Conservation (phyloP, 169 alveolate species). For the Cryptosporidium viatorum region DNA sequence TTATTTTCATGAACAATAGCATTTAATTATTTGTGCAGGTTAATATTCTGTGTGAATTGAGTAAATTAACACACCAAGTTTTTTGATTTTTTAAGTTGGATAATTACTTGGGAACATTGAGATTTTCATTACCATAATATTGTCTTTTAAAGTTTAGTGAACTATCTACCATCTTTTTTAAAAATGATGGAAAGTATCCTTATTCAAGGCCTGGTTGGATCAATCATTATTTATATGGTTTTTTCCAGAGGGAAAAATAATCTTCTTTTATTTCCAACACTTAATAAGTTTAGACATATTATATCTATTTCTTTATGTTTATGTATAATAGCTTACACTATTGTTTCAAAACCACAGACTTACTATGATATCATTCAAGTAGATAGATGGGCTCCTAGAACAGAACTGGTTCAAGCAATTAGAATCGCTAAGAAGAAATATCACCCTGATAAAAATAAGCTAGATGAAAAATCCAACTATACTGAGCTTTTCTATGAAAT, state of each 20-base stretch:
- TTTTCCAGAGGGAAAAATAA: slow-evolving; percentile 23
- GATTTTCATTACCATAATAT: neutral
- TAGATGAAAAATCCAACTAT: slow-evolving; percentile 36
- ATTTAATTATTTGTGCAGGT: neutral
- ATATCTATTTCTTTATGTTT: slow-evolving; percentile 1
- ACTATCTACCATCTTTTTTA: neutral
- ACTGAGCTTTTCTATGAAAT: slow-evolving; percentile 54
- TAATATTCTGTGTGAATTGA: neutral
- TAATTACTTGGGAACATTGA: too few relatives aligned
- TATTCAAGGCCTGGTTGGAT: slow-evolving; percentile 41
- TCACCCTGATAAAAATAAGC: slow-evolving; percentile 59
- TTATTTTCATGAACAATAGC: neutral
- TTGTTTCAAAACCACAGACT: neutral
- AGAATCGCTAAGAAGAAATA: slow-evolving; percentile 65
- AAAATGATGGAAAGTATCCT: slow-evolving; percentile 62
- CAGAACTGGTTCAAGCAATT: slow-evolving; percentile 52
- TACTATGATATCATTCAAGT: slow-evolving; percentile 55
- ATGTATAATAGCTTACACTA: neutral
- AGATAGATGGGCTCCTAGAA: slow-evolving; percentile 68
- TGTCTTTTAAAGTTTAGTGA: neutral
- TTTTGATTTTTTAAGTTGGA: neutral
- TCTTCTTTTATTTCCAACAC: slow-evolving; percentile 6
- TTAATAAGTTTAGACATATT: slow-evolving; percentile 16
- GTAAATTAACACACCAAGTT: neutral
- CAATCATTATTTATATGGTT: slow-evolving; percentile 14